These are phyloP conservation scores for Cichorium intybus DNA, from an alignment of 140 eudicot species.

Conservation along the genomic window DNA sequence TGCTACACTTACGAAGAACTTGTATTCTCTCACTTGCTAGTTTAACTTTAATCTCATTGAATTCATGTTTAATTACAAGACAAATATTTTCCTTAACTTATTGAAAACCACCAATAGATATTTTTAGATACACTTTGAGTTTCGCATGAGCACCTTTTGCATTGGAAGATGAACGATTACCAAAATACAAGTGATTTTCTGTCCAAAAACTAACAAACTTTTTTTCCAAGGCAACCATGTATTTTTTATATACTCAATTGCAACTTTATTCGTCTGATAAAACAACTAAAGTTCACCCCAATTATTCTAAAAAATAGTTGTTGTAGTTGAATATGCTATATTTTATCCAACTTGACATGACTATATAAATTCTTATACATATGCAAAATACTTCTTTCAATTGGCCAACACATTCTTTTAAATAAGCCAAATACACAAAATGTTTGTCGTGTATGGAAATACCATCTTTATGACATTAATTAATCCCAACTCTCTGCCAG, in stretches of 20 bases:
- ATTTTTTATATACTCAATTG: background rate
- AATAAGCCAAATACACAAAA: constrained; percentile 7
- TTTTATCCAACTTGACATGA: background rate
- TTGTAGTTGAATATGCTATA: background rate
- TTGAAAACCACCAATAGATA: background rate
- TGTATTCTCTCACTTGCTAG: background rate
- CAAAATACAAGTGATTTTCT: background rate
- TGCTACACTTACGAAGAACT: too few relatives aligned
- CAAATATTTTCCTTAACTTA: background rate
- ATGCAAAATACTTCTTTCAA: background rate
- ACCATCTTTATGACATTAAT: background rate
- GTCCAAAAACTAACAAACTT: too few relatives aligned
- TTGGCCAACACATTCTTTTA: background rate
- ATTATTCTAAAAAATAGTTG: background rate
- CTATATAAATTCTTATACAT: background rate
- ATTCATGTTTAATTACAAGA: background rate
- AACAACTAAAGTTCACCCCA: too few relatives aligned
- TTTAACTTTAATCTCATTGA: background rate
- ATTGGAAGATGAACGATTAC: background rate
- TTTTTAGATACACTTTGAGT: background rate
- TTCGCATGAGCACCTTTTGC: background rate
- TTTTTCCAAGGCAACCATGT: background rate
- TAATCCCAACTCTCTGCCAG: background rate
- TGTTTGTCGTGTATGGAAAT: background rate
- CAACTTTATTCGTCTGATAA: background rate